Conservation (phyloP, 768 basidiomycete genomes). For the Steccherinum ochraceum region DNA sequence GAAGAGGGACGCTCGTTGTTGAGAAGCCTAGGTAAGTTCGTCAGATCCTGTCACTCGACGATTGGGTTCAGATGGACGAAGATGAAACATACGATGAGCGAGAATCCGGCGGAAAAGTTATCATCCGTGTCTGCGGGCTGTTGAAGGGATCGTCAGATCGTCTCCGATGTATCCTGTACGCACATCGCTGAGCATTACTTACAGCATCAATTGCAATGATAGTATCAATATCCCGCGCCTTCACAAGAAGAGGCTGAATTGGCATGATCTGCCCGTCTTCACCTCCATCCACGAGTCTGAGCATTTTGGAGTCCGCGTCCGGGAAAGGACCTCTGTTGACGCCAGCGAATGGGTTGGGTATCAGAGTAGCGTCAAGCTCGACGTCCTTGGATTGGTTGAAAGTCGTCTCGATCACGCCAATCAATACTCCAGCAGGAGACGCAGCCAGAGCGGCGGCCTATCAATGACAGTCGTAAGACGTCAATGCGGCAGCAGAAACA, state of each 20-base stretch:
- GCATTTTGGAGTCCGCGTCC: constrained; percentile 43
- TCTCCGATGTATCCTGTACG: too few species aligned
- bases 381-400: constrained; percentile 4
- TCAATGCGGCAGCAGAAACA: background rate
- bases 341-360: constrained; percentile 39
- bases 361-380: constrained; percentile 11
- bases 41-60: background rate
- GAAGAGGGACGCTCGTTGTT: constrained; percentile 35
- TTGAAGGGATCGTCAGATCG: too few species aligned
- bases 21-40: constrained; percentile 34
- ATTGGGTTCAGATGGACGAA: too few species aligned
- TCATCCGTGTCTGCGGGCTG: constrained; percentile 45
- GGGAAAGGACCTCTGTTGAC: constrained; percentile 42
- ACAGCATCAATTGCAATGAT: constrained; percentile 68
- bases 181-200: background rate
- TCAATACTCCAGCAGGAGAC: constrained; percentile 31
- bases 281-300: constrained; percentile 67
- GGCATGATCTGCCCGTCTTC: constrained; percentile 70
- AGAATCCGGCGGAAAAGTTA: constrained; percentile 36
- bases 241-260: constrained; percentile 63
- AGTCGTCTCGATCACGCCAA: constrained; percentile 33
- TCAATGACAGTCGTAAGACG: background rate
- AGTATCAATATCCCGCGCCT: constrained; percentile 61
- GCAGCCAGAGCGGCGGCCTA: constrained; percentile 26
- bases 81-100: constrained; percentile 48